Conservation (phyloP, 768 basidiomycete species). For the Naematelia encephala region DNA sequence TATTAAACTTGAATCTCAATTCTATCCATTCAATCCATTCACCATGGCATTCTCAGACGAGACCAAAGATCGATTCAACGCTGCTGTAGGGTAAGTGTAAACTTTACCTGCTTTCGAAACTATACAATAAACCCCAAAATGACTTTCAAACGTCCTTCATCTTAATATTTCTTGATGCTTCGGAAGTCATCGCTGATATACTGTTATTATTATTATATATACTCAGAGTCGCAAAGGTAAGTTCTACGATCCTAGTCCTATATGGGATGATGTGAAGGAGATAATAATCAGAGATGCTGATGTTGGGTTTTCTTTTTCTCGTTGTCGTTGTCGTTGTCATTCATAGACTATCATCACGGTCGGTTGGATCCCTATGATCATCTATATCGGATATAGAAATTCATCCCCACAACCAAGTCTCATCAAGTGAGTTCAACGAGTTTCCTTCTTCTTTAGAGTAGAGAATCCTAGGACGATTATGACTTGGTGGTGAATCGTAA, state of each 20-base stretch:
- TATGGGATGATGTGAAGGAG: too few species aligned
- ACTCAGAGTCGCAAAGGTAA: conserved; percentile 47
- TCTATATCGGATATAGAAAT: conserved; percentile 88
- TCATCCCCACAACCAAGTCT: conserved; percentile 91
- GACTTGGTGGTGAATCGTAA: too few species aligned
- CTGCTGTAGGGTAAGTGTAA: conserved; percentile 43
- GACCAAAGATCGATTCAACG: conserved; percentile 49
- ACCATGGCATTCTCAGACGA: conserved; percentile 50
- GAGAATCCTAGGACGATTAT: too few species aligned
- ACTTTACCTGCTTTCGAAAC: neutral
- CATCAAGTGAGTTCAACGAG: conserved; percentile 71
- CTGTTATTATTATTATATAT: too few species aligned
- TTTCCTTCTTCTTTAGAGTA: too few species aligned
- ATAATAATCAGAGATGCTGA: neutral
- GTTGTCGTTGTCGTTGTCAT: too few species aligned
- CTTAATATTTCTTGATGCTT: too few species aligned
- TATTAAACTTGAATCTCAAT: too few species aligned
- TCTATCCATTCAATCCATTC: neutral
- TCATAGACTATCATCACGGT: conserved; percentile 85
- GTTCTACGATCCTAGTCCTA: conserved; percentile 8
- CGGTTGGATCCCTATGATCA: conserved; percentile 93
- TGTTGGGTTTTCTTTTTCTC: neutral
- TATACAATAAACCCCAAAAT: too few species aligned
- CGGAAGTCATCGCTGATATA: too few species aligned
- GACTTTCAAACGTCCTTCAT: too few species aligned